Evolutionary conservation across 495 filamentous ascomycete species (phyloP).

Genomic region (Penicillium coprophilum): DNA sequence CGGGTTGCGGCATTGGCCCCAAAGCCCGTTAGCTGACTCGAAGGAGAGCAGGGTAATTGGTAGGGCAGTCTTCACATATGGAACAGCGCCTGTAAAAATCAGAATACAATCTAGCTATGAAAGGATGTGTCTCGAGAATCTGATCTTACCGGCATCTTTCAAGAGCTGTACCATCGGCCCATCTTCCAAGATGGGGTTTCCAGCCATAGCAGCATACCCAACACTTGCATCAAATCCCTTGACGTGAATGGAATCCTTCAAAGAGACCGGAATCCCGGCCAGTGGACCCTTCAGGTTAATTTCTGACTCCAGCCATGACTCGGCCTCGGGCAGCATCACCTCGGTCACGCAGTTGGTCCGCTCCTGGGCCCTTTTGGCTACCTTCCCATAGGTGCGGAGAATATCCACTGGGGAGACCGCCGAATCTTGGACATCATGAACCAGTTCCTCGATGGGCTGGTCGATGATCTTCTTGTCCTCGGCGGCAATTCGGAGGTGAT

Average conservation of each 20-base stretch:
- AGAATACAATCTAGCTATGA: neutral
- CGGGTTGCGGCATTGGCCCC: slow-evolving; percentile 81
- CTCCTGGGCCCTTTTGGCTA: slow-evolving; percentile 78
- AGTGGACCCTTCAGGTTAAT: slow-evolving; percentile 80
- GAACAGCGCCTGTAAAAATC: slow-evolving; percentile 65
- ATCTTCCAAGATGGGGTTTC: slow-evolving; percentile 64
- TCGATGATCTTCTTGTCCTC: slow-evolving; percentile 65
- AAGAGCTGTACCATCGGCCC: slow-evolving; percentile 73
- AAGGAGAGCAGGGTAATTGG: slow-evolving; percentile 90
- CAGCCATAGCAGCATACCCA: slow-evolving; percentile 72
- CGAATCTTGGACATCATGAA: slow-evolving; percentile 71
- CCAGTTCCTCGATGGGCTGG: slow-evolving; percentile 73
- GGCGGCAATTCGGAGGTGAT: slow-evolving; percentile 61
- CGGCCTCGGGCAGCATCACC: slow-evolving; percentile 76
- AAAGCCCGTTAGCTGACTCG: slow-evolving; percentile 88
- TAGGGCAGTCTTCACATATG: slow-evolving; percentile 94
- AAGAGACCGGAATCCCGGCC: slow-evolving; percentile 82
- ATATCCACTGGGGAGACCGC: slow-evolving; percentile 68
- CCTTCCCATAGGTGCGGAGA: slow-evolving; percentile 85
- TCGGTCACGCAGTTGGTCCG: slow-evolving; percentile 93
- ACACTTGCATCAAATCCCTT: slow-evolving; percentile 85
- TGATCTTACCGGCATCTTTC: slow-evolving; percentile 72
- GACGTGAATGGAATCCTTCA: slow-evolving; percentile 87
- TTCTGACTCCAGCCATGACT: slow-evolving; percentile 67
- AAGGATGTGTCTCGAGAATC: neutral